A percentile compares a stretch with the other conserved stretches of the same genome.
phyloP scores from a whole-genome alignment of 2,329 filamentous ascomycete genomes.

The Microdochium paspali region DNA sequence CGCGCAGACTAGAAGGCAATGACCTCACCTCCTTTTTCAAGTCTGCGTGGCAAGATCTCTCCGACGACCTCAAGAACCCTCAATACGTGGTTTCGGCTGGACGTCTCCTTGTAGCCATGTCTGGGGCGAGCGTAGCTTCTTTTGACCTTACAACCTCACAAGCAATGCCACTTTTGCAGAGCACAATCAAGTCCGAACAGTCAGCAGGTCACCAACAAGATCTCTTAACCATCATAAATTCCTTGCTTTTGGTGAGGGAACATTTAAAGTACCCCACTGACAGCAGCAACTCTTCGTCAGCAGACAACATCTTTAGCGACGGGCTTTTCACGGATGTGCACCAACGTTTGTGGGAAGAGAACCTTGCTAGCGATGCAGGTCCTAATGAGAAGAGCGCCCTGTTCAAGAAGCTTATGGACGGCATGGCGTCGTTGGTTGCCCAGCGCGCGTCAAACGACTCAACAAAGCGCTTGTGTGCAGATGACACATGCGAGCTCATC shows the following conservation, averaged over 20 bases:
- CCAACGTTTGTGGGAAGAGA: constrained; percentile 14
- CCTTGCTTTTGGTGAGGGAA: constrained; percentile 27
- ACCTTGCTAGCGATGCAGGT: constrained; percentile 5
- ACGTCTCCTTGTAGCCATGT: constrained; percentile 39
- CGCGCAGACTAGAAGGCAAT: constrained; percentile 32
- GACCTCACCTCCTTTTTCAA: constrained; percentile 35
- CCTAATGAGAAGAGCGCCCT: constrained; percentile 8
- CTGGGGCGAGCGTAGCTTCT: constrained; percentile 35
- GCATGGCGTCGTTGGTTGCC: constrained; percentile 15
- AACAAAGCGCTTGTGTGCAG: constrained; percentile 13
- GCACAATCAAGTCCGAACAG: constrained; percentile 40
- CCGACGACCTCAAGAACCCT: constrained; percentile 41
- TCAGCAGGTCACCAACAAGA: constrained; percentile 40
- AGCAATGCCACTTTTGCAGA: constrained; percentile 36
- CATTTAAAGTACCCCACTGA: constrained; percentile 17
- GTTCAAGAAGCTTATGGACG: constrained; percentile 16
- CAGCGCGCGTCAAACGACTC: constrained; percentile 8
- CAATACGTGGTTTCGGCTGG: constrained; percentile 43
- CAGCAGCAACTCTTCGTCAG: constrained; percentile 6
- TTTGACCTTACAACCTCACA: constrained; percentile 37
- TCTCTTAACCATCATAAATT: constrained; percentile 39
- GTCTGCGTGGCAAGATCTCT: constrained; percentile 41
- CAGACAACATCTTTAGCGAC: constrained; percentile 20
- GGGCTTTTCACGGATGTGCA: constrained; percentile 16
- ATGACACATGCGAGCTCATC: constrained; percentile 14